These are phyloP conservation scores for Capsicum baccatum DNA, from an alignment of 257 asterid genomes.

Conservation along the genomic window DNA sequence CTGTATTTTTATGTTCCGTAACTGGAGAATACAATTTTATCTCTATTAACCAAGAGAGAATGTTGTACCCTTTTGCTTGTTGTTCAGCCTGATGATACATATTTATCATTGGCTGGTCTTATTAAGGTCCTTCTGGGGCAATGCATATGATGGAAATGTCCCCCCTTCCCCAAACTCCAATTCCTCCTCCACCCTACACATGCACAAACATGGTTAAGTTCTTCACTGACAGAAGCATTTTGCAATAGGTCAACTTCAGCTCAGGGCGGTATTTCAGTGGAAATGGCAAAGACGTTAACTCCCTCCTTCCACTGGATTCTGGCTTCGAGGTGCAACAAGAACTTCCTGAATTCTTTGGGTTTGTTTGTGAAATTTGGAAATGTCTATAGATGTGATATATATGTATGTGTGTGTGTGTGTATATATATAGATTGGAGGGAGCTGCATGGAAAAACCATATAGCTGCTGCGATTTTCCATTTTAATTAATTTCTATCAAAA, in stretches of 20 bases:
- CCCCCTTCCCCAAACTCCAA: background rate
- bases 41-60: background rate
- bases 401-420: background rate
- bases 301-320: slow-evolving; percentile 92
- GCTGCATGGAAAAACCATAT: background rate
- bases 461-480: background rate
- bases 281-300: slow-evolving; percentile 56
- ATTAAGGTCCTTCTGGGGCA: too few relatives aligned
- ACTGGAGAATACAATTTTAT: slow-evolving; percentile 3
- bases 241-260: slow-evolving; percentile 88
- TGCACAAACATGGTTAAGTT: background rate
- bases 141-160: background rate
- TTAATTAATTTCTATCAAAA: background rate
- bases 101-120: too few relatives aligned
- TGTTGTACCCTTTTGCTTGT: background rate
- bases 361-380: background rate
- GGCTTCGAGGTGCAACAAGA: slow-evolving; percentile 78
- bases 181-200: background rate
- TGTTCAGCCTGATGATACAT: background rate
- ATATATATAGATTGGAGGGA: background rate
- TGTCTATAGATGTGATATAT: background rate
- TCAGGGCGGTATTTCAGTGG: slow-evolving; percentile 91
- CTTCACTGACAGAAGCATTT: slow-evolving; percentile 35
- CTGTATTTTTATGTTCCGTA: background rate
- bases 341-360: background rate